A percentile compares a stretch with the other conserved stretches of the same genome.
These are phyloP conservation scores for Lactarius evosmus DNA, from an alignment of 768 basidiomycete species.

Conservation along the genomic window DNA sequence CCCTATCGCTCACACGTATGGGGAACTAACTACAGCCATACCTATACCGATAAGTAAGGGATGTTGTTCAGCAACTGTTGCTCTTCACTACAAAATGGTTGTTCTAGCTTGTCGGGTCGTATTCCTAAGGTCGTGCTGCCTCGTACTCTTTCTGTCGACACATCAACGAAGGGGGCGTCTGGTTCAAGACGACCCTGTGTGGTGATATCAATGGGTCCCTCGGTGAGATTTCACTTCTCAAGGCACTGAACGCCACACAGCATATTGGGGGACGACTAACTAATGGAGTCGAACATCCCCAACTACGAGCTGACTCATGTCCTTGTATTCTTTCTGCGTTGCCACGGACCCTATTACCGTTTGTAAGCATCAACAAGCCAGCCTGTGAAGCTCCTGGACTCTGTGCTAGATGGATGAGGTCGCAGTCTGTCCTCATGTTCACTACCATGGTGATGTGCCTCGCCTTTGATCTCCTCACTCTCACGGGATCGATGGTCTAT, in stretches of 20 bases:
- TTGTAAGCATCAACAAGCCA: not conserved
- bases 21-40: not conserved
- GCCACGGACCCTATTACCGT: not conserved
- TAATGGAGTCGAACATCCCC: not conserved
- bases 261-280: not conserved
- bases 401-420: not conserved
- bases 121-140: not conserved
- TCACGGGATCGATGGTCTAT: conserved; percentile 26
- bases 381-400: not conserved
- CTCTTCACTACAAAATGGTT: not conserved
- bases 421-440: conserved; percentile 24
- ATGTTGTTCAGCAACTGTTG: not conserved
- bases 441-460: conserved; percentile 35
- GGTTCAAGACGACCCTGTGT: not conserved
- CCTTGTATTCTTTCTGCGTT: not conserved
- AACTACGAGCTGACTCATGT: not conserved
- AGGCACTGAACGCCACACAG: not conserved
- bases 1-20: not conserved
- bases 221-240: not conserved
- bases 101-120: not conserved
- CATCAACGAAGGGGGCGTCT: not conserved
- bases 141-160: not conserved
- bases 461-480: conserved; percentile 31
- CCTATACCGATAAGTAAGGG: not conserved
- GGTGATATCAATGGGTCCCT: not conserved